Evolutionary conservation across 2,329 filamentous ascomycete species (phyloP), one percentile per base, ranked within the genome.

Genomic region (Trichoderma gracile): DNA sequence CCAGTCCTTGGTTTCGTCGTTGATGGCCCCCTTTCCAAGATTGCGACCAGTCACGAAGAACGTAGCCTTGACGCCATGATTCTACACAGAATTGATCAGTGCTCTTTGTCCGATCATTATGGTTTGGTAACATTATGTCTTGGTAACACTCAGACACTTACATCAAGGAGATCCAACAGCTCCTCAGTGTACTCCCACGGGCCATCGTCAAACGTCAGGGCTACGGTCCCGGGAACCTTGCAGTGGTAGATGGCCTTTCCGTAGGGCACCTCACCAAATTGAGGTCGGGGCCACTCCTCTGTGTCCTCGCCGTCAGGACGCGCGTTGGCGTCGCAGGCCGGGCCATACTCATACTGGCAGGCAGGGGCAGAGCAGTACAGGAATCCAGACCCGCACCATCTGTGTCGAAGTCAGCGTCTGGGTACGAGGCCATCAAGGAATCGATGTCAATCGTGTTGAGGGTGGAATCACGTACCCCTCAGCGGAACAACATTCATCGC

Each of bases 361-460:
- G 86, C 82, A 2, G 87, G 87, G 21, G 85, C 82, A 33, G 80
- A 79, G 75, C 87, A 89, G 74, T 87, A 86, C 1, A 83, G 80
- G 12, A 72, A 72, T 4, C 77, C 79, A n/a, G 73, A 79, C 56
- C 85, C 85, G 67, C 85, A 87, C 79, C 82, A 86, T 49, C 81
- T 83, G 17, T 8, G 15, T 33, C 17, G 2, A 25, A 21, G 12
- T 40, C 30, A 30, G 40, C 40, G 5, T 7, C 38, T 27, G 38
- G 15, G 19, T 19, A 33, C 17, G 10, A 7, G 10, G n/a, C 30
- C 21, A 5, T 19, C 43, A 55, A 38, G 33, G 3, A 12, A 14
- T 30, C 2, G 30, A 7, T 15, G 2, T 15, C 9, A 1, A 14
- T 30, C n/a, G 30, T n/a, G 8, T 21, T 15, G n/a, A 45, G 42